A percentile compares a stretch with the other conserved stretches of the same genome.
Evolutionary conservation across 768 basidiomycete species (phyloP).

Genomic region (Dioszegia crocea): DNA sequence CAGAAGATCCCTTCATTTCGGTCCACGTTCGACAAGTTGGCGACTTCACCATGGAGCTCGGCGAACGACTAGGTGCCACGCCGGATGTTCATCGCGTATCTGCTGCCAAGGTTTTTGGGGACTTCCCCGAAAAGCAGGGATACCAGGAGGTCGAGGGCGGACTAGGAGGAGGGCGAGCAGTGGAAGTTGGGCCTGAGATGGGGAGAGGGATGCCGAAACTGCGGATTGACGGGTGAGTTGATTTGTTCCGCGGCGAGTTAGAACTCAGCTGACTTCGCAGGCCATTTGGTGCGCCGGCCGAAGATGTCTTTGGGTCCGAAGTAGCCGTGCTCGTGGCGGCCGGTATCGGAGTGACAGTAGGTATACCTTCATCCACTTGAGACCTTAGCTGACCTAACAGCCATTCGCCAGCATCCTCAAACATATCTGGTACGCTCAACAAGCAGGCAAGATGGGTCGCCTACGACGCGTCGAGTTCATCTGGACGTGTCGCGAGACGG

Average conservation of each 20-base stretch:
- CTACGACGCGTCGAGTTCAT: conserved; percentile 89
- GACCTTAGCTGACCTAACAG: conserved; percentile 51
- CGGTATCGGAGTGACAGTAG: conserved; percentile 81
- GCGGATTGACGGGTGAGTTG: conserved; percentile 37
- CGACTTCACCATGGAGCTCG: conserved; percentile 59
- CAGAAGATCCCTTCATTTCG: conserved; percentile 87
- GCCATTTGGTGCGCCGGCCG: conserved; percentile 87
- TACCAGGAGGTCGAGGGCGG: not conserved
- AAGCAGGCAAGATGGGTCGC: conserved; percentile 67
- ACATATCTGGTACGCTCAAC: conserved; percentile 92
- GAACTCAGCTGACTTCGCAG: conserved; percentile 53
- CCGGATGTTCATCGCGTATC: conserved; percentile 16
- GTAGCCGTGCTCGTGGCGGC: conserved; percentile 89
- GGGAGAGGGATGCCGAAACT: conserved; percentile 33
- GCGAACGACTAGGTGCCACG: conserved; percentile 67
- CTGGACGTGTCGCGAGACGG: conserved; percentile 56
- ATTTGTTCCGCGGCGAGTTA: not conserved
- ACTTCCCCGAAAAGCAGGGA: conserved; percentile 53
- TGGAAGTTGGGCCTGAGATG: conserved; percentile 63
- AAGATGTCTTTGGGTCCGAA: conserved; percentile 79
- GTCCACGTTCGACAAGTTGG: conserved; percentile 84
- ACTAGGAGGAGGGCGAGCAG: conserved; percentile 55
- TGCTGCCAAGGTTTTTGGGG: not conserved
- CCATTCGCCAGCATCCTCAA: conserved; percentile 84
- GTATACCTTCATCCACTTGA: not conserved